Base-by-base conservation (phyloP, 441 rosid species). In the Syzygium syzygioides region DNA sequence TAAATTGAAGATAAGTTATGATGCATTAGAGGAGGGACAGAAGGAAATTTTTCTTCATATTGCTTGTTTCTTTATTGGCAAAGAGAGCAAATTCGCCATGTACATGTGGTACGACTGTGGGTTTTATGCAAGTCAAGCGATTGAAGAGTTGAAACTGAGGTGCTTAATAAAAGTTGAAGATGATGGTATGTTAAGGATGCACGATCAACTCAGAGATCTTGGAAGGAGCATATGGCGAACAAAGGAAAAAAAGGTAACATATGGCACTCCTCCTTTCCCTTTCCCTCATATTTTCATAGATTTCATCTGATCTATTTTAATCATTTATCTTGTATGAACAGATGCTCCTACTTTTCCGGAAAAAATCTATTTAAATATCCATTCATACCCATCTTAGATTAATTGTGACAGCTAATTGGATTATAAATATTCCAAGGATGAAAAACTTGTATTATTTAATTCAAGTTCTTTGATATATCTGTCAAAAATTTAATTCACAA, bases 331-430 rank as follows among this genome's bases (percentile, higher is more conserved):
- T 2, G 60, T 5, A 56, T 23, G 60, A 23, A 23, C 0, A 3
- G 1, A 56, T 56, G 13, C 28, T 41, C 0, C 6, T 23, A 9
- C 4, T 26, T 23, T 56, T 56, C 2, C 4, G 0, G 60, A 56
- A 56, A 1, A 56, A 56, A 8, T 19, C 25, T 1, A 7, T 19
- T 7, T 5, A 0, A n/a, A n/a, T n/a, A n/a, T n/a, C 19, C 0
- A 41, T 41, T 41, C 45, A 5, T 41, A 7, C 19, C 20, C 28
- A 56, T 56, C 23, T 12, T 9, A 56, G 60, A 56, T 8, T 56
- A 23, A 23, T 4, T 23, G 28, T 56, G 60, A 56, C 3, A 56
- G 0, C 9, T 56, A 9, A 3, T 56, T 56, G 60, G 4, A 56
- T 56, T 56, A 56, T 9, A 56, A 9, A 4, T 37, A 3, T 37